Evolutionary conservation across 2,329 filamentous ascomycete species (phyloP), one percentile per base, ranked within the genome.

Genomic region (Eutypella sp.): DNA sequence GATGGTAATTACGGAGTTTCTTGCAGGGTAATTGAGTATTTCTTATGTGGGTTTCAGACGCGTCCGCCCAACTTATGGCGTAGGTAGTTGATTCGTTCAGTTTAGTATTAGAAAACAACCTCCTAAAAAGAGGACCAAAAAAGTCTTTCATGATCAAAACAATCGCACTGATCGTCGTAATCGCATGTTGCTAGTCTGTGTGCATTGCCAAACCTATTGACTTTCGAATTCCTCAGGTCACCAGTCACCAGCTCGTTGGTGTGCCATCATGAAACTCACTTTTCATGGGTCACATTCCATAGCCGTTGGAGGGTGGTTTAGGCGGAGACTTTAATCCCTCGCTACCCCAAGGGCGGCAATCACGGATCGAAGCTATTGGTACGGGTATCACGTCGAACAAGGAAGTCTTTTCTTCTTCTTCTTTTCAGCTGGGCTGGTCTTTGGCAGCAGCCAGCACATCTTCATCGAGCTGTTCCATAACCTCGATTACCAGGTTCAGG

Each of bases 391-490:
- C 22, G 39, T 23, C 23, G 18, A 29, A 23, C 5, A 5, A 27
- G 15, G 11, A 19, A 15, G 15, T 29, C n/a, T n/a, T n/a, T n/a
- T n/a, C n/a, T n/a, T n/a, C n/a, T n/a, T n/a, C n/a, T n/a, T 31
- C 10, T 11, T 29, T 19, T 50, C 31, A 54, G 42, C 40, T 36
- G 23, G 46, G 19, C 23, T 34, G 47, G 15, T 49, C 57, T 57
- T 47, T 57, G 2, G 51, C 37, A 52, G 51, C 37, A 52, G 76
- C 79, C 33, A 96, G 64, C 2, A 93, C 85, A 70, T 96, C 91
- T 22, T 84, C 80, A 67, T 97, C 92, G 57, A 97, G 68, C 64
- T 95, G 86, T 66, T 88, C 83, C 87, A 96, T 96, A 15, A 95
- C 87, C 45, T 90, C 87, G 36, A 96, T 66, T 1, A 96, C 85